These are phyloP conservation scores for Argentina anserina DNA, from an alignment of 306 rosid species.

Conservation along the genomic window DNA sequence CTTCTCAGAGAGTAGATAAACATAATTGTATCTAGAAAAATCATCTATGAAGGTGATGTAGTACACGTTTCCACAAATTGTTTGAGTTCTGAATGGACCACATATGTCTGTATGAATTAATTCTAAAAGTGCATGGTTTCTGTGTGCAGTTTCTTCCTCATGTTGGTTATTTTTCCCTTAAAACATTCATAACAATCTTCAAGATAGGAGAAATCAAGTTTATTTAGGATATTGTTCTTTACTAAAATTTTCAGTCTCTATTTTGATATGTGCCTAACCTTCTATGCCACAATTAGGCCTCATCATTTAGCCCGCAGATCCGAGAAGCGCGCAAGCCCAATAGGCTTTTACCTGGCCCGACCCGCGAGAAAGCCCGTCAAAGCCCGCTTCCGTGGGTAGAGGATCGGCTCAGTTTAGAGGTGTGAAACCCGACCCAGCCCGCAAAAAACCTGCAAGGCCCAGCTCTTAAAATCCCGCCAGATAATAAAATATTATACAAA, in stretches of 20 bases:
- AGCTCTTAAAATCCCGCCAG: too few relatives aligned
- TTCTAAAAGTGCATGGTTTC: not conserved
- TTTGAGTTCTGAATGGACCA: not conserved
- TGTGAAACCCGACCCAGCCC: too few relatives aligned
- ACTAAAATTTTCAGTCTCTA: not conserved
- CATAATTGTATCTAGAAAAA: not conserved
- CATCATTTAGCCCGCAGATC: too few relatives aligned
- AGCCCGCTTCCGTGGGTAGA: too few relatives aligned
- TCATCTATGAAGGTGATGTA: conserved; percentile 10
- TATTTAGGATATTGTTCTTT: not conserved
- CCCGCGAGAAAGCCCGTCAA: too few relatives aligned
- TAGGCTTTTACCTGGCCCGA: too few relatives aligned
- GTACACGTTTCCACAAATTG: not conserved
- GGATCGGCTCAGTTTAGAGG: too few relatives aligned
- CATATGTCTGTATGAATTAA: not conserved
- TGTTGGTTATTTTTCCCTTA: not conserved
- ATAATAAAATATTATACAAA: too few relatives aligned
- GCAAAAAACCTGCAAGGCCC: too few relatives aligned
- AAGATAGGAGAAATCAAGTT: not conserved
- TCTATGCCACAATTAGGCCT: too few relatives aligned
- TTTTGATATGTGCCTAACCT: not conserved
- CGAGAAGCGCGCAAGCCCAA: too few relatives aligned
- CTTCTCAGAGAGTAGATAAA: not conserved
- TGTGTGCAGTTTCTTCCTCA: not conserved
- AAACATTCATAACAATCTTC: not conserved